Evolutionary conservation across 169 alveolate species (phyloP), one percentile per base, ranked within the genome.

Genomic region (Blepharisma undulans): DNA sequence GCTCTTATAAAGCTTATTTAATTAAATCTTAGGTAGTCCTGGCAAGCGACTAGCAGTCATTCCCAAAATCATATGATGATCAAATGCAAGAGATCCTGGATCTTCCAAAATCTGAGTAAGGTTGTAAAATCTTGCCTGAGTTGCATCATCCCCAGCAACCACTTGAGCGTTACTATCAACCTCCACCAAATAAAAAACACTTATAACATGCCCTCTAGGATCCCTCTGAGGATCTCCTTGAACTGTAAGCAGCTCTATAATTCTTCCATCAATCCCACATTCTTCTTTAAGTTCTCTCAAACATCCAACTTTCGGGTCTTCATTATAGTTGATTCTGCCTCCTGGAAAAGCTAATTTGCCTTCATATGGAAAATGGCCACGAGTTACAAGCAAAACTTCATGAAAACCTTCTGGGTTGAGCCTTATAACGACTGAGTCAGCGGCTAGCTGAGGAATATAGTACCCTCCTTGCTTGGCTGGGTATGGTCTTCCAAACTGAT

Each of bases 121-220:
- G 33, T 1, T 14, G 76, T 82, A 82, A 33, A 82, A 82, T 30
- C 34, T 25, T 21, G 89, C 91, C 7, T 86, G 74, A 21, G 91
- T 19, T 22, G 98, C 98, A 93, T 97, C 99, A 94, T 97, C 99
- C 5, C 94, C 98, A 30, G 97, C 98, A 84, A 86, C 92, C n/a
- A 95, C 95, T 85, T 93, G 90, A 5, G 96, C 93, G 74, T 96
- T 96, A 29, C 90, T 93, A 27, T 92, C 94, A 12, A 96, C 96
- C 59, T 94, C 93, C 10, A 97, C 97, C 18, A 88, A 33, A 92
- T 96, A 97, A 27, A 95, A 92, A 7, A 97, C 95, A 66, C 96
- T 92, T 29, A 97, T 96, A 94, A 94, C 95, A 92, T 97, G 99
- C 33, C 95, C 94, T 96, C 99, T 95, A 10, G 98, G 98, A 89